These are phyloP conservation scores for Medicago lupulina DNA, from an alignment of 306 rosid species.

Conservation along the genomic window DNA sequence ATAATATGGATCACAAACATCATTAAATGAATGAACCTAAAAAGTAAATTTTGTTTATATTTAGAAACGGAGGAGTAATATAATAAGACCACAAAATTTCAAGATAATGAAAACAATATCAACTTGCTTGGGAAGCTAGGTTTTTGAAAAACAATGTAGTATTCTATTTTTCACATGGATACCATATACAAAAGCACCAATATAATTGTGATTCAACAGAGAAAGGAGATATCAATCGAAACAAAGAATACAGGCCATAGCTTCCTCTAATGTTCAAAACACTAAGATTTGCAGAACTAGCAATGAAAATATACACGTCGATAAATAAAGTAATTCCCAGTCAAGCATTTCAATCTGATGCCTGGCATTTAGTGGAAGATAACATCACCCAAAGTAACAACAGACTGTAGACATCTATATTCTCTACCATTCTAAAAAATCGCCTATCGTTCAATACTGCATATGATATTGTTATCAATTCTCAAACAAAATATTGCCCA, in stretches of 20 bases:
- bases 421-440: constrained; percentile 10
- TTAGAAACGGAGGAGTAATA: too few species aligned
- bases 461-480: constrained; percentile 8
- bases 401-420: constrained; percentile 5
- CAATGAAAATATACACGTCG: constrained; percentile 14
- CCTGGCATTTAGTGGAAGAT: background rate
- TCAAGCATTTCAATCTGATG: constrained; percentile 15
- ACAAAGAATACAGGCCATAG: constrained; percentile 6
- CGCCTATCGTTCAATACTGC: background rate
- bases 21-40: too few species aligned
- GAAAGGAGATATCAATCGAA: constrained; percentile 7
- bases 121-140: constrained; percentile 14
- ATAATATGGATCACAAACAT: too few species aligned
- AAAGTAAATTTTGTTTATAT: too few species aligned
- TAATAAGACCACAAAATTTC: background rate
- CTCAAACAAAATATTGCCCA: background rate
- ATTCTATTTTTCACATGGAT: constrained; percentile 26
- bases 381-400: constrained; percentile 18
- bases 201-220: constrained; percentile 23
- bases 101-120: constrained; percentile 19
- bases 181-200: constrained; percentile 30
- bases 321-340: background rate
- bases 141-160: constrained; percentile 11
- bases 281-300: background rate
- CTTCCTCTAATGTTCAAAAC: constrained; percentile 29